Evolutionary conservation across 2,329 filamentous ascomycete genomes (phyloP), one percentile per base, ranked within the genome.

Genomic region (Emydomyces testavorans): DNA sequence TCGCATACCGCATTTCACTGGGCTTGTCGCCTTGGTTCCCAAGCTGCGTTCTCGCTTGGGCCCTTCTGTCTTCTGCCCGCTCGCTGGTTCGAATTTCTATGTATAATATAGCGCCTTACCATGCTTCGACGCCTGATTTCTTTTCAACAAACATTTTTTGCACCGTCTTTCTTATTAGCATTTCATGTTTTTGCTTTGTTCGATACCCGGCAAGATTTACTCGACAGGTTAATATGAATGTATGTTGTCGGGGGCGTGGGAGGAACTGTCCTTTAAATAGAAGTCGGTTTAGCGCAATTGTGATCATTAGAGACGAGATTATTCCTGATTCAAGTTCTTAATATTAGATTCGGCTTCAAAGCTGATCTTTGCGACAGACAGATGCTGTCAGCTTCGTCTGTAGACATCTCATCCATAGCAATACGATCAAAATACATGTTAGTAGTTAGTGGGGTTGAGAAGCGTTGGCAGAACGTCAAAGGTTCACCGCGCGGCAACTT

Each of bases 171-270:
- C 4, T 24, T 39, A 29, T 18, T 26, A 16, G 21, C 20, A 45
- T 50, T 38, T 46, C 15, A 29, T 26, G 28, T 24, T 20, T 40
- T 26, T 32, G 10, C 18, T 41, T 40, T 36, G 21, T 41, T 39
- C 34, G 40, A 45, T 45, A 45, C 42, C 42, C 24, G 37, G 42
- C 42, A 32, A 16, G 28, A 45, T 21, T 29, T 16, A 15, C 7
- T 44, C 31, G 8, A 44, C 13, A 26, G 29, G 20, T 18, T 35
- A 29, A 28, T 35, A 18, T 36, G n/a, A n/a, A n/a, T n/a, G n/a
- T n/a, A n/a, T n/a, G n/a, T n/a, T n/a, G n/a, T n/a, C 26, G 36
- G 23, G 32, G 21, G 42, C 21, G 42, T 45, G 47, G 43, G 47
- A 35, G 29, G 40, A 24, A 34, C 8, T 28, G 8, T 29, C 29